phyloP scores from a whole-genome alignment of 2,329 filamentous ascomycete species.

The Phialocephala subalpina region DNA sequence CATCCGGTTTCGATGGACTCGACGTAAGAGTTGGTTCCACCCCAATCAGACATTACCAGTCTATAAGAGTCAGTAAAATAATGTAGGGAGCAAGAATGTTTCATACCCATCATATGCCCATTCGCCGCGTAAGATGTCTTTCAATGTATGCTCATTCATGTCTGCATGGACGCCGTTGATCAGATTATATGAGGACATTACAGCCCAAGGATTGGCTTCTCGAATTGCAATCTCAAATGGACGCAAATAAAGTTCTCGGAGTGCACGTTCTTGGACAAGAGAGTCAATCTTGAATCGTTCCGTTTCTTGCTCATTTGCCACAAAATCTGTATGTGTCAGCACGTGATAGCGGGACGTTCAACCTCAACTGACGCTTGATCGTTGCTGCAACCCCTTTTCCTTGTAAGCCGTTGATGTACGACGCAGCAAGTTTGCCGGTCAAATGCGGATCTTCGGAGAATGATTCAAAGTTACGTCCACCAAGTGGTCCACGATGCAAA shows the following conservation, averaged over 20 bases:
- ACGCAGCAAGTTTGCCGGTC: slow-evolving; percentile 75
- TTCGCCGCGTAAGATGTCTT: slow-evolving; percentile 64
- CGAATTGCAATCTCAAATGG: slow-evolving; percentile 78
- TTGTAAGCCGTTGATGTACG: slow-evolving; percentile 77
- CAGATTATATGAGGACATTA: slow-evolving; percentile 75
- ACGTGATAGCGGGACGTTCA: background rate
- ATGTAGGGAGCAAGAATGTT: background rate
- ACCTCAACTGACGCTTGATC: slow-evolving; percentile 69
- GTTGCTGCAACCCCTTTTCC: slow-evolving; percentile 78
- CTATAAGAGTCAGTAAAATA: slow-evolving; percentile 43
- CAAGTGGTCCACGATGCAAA: slow-evolving; percentile 82
- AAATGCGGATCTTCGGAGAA: slow-evolving; percentile 85
- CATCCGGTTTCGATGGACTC: slow-evolving; percentile 63
- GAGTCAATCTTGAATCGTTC: slow-evolving; percentile 71
- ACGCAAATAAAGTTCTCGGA: slow-evolving; percentile 76
- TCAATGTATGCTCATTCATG: slow-evolving; percentile 62
- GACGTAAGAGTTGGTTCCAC: slow-evolving; percentile 62
- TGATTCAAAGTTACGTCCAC: slow-evolving; percentile 87
- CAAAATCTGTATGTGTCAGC: slow-evolving; percentile 58
- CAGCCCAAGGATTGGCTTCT: slow-evolving; percentile 72
- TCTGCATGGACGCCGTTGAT: slow-evolving; percentile 70
- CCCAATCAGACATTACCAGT: slow-evolving; percentile 66
- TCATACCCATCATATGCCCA: slow-evolving; percentile 68
- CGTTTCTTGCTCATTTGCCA: slow-evolving; percentile 78
- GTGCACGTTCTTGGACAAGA: slow-evolving; percentile 67